phyloP scores from a whole-genome alignment of 1,139 yeast genomes.

The Nakaseomyces glabratus region DNA sequence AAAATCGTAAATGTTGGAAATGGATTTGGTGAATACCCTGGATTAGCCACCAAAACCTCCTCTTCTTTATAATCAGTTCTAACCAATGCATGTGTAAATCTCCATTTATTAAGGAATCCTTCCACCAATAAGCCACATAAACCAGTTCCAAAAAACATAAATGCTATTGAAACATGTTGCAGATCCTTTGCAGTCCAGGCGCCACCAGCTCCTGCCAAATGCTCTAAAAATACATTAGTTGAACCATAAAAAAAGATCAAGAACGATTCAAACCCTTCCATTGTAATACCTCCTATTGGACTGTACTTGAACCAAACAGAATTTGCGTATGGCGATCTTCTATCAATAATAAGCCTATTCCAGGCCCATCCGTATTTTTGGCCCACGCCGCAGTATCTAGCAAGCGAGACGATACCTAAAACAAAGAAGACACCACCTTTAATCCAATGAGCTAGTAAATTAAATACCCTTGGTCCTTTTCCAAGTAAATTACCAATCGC shows the following conservation, averaged over 20 bases:
- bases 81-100: conserved; percentile 30
- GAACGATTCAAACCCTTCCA: conserved; percentile 78
- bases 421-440: conserved; percentile 85
- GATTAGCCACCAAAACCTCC: conserved; percentile 40
- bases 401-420: conserved; percentile 66
- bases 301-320: conserved; percentile 34
- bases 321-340: conserved; percentile 17
- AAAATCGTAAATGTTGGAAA: conserved; percentile 87
- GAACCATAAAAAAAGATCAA: conserved; percentile 79
- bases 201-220: conserved; percentile 65
- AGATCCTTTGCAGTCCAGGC: conserved; percentile 87
- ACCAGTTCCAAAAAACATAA: conserved; percentile 88
- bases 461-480: conserved; percentile 56
- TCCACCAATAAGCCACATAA: conserved; percentile 82
- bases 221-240: conserved; percentile 84
- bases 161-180: conserved; percentile 92
- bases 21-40: conserved; percentile 81
- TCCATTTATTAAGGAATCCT: conserved; percentile 38
- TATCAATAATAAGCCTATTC: conserved; percentile 48
- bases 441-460: conserved; percentile 85
- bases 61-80: conserved; percentile 22
- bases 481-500: conserved; percentile 70
- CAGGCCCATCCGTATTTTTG: conserved; percentile 79
- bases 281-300: conserved; percentile 54
- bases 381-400: conserved; percentile 81